Percentiles rank a stretch among this genome's conserved stretches.
phyloP scores from a whole-genome alignment of 2,329 filamentous ascomycete genomes.

The Aspergillus amoenus region DNA sequence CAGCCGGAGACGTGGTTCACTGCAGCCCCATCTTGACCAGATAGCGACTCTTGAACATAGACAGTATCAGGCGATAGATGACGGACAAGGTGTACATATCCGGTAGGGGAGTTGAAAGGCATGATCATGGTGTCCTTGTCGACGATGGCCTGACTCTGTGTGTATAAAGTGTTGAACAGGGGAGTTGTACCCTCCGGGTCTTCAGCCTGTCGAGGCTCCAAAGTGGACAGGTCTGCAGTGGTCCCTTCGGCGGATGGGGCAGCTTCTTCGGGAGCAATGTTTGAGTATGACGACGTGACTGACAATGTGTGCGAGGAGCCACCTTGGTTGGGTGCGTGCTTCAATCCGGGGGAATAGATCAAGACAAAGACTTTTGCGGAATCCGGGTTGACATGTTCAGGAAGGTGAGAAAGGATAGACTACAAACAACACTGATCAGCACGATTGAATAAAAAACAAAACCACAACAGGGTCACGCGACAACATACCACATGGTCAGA shows the following conservation, averaged over 20 bases:
- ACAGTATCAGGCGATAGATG: slow-evolving; percentile 82
- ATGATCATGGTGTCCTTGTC: slow-evolving; percentile 84
- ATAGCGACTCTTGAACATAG: slow-evolving; percentile 83
- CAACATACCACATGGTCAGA: slow-evolving; percentile 77
- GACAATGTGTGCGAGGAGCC: slow-evolving; percentile 56
- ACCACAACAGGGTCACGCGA: not conserved
- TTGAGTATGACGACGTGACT: slow-evolving; percentile 81
- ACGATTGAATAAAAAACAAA: not conserved
- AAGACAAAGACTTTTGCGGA: slow-evolving; percentile 79
- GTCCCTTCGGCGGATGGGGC: slow-evolving; percentile 33
- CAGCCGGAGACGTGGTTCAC: slow-evolving; percentile 67
- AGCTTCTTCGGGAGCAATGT: slow-evolving; percentile 74
- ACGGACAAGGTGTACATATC: slow-evolving; percentile 81
- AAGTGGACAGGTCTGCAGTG: slow-evolving; percentile 54
- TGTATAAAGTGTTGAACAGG: slow-evolving; percentile 76
- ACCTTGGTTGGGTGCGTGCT: slow-evolving; percentile 52
- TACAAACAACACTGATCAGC: slow-evolving; percentile 34
- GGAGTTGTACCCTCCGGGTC: slow-evolving; percentile 52
- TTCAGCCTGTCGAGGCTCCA: slow-evolving; percentile 31
- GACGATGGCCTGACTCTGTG: slow-evolving; percentile 74
- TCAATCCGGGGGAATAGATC: slow-evolving; percentile 81
- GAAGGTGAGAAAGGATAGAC: slow-evolving; percentile 88
- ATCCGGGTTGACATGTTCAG: slow-evolving; percentile 70
- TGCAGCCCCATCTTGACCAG: slow-evolving; percentile 70
- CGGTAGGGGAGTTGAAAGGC: slow-evolving; percentile 80